These are phyloP conservation scores for Ascochyta fabae DNA, from an alignment of 2,329 filamentous ascomycete species.

Conservation along the genomic window DNA sequence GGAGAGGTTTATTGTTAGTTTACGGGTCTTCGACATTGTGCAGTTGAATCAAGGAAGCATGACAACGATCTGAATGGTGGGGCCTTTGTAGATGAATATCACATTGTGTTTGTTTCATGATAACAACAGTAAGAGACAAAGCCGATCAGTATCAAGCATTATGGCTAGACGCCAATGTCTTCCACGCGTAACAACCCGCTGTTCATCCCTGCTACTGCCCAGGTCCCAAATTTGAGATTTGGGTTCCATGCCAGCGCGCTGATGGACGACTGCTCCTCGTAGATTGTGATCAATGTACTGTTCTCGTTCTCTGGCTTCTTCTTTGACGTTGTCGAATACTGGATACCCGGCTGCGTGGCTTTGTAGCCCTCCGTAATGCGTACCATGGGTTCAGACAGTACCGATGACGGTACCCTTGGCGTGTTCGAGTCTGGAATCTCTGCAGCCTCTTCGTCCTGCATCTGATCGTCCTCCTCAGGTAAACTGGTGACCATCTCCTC, in stretches of 20 bases:
- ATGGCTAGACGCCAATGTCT: constrained; percentile 48
- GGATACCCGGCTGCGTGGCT: constrained; percentile 35
- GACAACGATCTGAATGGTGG: too few relatives aligned
- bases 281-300: constrained; percentile 50
- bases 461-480: background rate
- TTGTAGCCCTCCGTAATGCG: constrained; percentile 54
- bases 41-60: too few relatives aligned
- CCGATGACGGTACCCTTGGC: constrained; percentile 13
- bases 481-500: constrained; percentile 15
- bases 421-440: background rate
- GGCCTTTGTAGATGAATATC: too few relatives aligned
- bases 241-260: constrained; percentile 59
- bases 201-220: constrained; percentile 59
- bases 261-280: constrained; percentile 54
- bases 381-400: constrained; percentile 33
- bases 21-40: too few relatives aligned
- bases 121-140: too few relatives aligned
- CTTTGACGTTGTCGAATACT: constrained; percentile 27
- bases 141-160: too few relatives aligned
- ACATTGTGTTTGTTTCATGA: too few relatives aligned
- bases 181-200: constrained; percentile 58
- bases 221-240: constrained; percentile 57
- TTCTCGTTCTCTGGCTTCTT: constrained; percentile 32
- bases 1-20: too few relatives aligned
- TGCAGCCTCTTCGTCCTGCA: background rate